Conservation (phyloP, 768 basidiomycete genomes). For the Exsudoporus frostii region DNA sequence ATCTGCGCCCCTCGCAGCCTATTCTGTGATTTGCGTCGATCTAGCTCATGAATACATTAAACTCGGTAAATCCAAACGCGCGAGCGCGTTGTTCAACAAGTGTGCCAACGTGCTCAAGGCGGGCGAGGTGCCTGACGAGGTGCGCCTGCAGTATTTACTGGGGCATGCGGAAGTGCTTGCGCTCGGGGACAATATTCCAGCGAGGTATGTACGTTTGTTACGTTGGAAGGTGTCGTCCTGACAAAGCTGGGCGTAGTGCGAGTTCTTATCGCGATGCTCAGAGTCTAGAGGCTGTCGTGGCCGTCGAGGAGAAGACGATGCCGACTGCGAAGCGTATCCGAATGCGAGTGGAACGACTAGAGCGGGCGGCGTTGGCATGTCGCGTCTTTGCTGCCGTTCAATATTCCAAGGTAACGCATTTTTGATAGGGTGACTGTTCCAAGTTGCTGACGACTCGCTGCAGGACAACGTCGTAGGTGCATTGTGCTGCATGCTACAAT, state of each 20-base stretch:
- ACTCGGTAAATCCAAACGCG: slow-evolving; percentile 72
- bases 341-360: slow-evolving; percentile 54
- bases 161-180: slow-evolving; percentile 67
- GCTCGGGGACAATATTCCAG: slow-evolving; percentile 50
- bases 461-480: slow-evolving; percentile 63
- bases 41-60: slow-evolving; percentile 78
- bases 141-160: slow-evolving; percentile 53
- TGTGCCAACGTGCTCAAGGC: slow-evolving; percentile 45
- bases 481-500: slow-evolving; percentile 59
- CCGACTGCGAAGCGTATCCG: slow-evolving; percentile 58
- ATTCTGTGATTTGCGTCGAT: slow-evolving; percentile 59
- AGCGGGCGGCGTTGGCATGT: slow-evolving; percentile 71
- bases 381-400: slow-evolving; percentile 68
- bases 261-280: slow-evolving; percentile 61
- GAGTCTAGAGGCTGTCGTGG: slow-evolving; percentile 40
- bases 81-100: slow-evolving; percentile 61
- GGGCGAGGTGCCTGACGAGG: slow-evolving; percentile 48
- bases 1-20: slow-evolving; percentile 39
- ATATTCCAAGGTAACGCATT: slow-evolving; percentile 51
- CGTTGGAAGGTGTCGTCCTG: neutral
- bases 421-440: neutral
- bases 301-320: slow-evolving; percentile 43
- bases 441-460: neutral
- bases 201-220: slow-evolving; percentile 45
- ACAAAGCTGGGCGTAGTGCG: slow-evolving; percentile 33